Base-by-base conservation (phyloP, 83 land plant species). In the Diphasiastrum complanatum region DNA sequence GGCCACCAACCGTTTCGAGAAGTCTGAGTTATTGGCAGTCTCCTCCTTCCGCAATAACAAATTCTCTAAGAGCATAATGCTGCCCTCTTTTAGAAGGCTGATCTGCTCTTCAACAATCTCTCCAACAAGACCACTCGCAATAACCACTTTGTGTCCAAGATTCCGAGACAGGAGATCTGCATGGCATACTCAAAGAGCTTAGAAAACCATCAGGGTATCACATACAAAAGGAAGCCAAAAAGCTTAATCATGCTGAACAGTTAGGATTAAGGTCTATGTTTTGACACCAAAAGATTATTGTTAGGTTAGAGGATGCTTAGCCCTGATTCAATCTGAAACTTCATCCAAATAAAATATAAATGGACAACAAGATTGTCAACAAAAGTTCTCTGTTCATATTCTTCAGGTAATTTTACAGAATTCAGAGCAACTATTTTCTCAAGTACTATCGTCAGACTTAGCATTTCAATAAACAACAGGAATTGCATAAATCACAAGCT, bases 121-220 rank as follows among this genome's bases (percentile, higher is more conserved):
- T 28, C 46, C 65, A 40, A 64, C 57, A 76, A 55, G 33, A 20
- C 66, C 59, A 24, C 56, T 58, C 50, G 64, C 35, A 3, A 76
- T 60, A 4, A 36, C 38, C 24, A 84, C 85, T 71, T 73, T 77
- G 23, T 72, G 51, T 18, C 59, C 56, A 23, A 87, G 75, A 29
- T 67, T 60, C 24, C 66, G 71, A 18, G 89, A 83, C 24, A 87
- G 61, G 37, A 69, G 51, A 69, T 81, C 88, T 87, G 84, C n/a
- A n/a, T n/a, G n/a, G n/a, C n/a, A n/a, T n/a, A n/a, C n/a, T 36
- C 53, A 73, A 27, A 38, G 5, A 36, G 60, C 25, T 23, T 28
- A 10, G 32, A 35, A 36, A 29, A 0, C 53, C 22, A 54, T n/a
- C n/a, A n/a, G n/a, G n/a, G 61, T 23, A 65, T 52, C 19, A 53